Base-by-base conservation (phyloP, 2,329 filamentous ascomycete genomes). In the Talaromyces funiculosus region DNA sequence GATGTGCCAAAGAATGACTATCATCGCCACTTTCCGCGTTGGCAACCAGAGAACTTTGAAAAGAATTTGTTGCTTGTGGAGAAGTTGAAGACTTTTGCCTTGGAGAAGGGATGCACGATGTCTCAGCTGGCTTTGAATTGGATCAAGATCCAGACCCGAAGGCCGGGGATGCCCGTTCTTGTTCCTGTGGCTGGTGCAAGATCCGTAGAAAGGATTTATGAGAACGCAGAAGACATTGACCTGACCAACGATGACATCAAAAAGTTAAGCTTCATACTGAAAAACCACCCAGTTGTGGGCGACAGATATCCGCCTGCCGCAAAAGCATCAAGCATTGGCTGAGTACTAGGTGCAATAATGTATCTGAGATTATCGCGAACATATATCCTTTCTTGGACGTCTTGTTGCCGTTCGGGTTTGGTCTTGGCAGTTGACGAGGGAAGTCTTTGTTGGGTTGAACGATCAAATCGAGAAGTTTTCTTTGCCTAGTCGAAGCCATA, bases 61-160 rank as follows among this genome's bases (percentile, higher is more conserved):
- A 73, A 79, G 61, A 84, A 84, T 66, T 67, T 80, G 22, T 73
- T 78, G 66, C 74, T 83, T 8, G 76, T 82, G 14, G 68, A 78
- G 3, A 73, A 78, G 61, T 67, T 82, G 8, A 71, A 77, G 53
- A 69, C 71, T 16, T 67, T 83, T 49, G 81, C 80, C 0, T 60
- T 72, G 61, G 9, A 10, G 20, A 82, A 81, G 65, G 74, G 73
- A 9, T 68, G 74, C 26, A 72, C 77, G 2, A 72, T 76, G 2
- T 73, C 75, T 6, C 81, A 83, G 68, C 69, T 83, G 35, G 81
- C 77, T 1, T 69, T 83, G 35, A 76, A 73, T 16, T 83, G 81
- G 81, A 71, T 82, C 8, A 60, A 55, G 22, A 51, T 16, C 5
- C 51, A 60, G 29, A 60, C 42, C 26, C 71, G 72, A 29, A 73